These are phyloP conservation scores for Dactylellina haptotyla DNA, from an alignment of 2,329 filamentous ascomycete genomes.

Conservation along the genomic window DNA sequence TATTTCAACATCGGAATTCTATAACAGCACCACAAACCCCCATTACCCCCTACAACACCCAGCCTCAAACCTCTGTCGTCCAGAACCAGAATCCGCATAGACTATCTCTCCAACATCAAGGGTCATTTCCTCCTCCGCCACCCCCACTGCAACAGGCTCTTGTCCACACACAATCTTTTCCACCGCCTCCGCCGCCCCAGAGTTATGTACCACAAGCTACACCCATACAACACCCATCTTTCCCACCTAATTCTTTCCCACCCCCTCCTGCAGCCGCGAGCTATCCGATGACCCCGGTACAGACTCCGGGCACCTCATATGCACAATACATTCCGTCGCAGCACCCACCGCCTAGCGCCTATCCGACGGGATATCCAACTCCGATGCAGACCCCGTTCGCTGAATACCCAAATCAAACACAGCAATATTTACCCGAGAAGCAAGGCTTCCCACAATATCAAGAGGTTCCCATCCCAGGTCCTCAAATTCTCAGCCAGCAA, in stretches of 20 bases:
- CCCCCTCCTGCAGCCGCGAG: constrained; percentile 12
- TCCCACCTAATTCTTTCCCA: constrained; percentile 26
- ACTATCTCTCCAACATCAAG: neutral
- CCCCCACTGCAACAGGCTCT: neutral
- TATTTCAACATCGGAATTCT: too few species aligned
- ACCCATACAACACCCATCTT: neutral
- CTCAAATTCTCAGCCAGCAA: constrained; percentile 44
- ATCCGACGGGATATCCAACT: constrained; percentile 37
- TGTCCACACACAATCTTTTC: constrained; percentile 10
- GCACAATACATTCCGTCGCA: constrained; percentile 32
- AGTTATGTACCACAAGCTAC: constrained; percentile 2
- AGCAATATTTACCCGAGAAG: constrained; percentile 33
- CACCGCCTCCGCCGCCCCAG: constrained; percentile 14
- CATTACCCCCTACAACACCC: neutral
- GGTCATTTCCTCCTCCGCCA: constrained; percentile 6
- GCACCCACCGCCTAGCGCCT: constrained; percentile 19
- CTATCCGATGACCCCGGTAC: constrained; percentile 22
- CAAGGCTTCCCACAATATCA: constrained; percentile 36
- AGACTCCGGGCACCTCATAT: constrained; percentile 22
- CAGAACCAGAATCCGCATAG: constrained; percentile 1
- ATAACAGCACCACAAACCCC: too few species aligned
- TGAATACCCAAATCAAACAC: neutral
- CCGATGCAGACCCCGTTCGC: constrained; percentile 14
- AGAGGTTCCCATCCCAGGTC: constrained; percentile 46
- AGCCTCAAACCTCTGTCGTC: neutral